These are phyloP conservation scores for Venturia oleaginea DNA, from an alignment of 2,329 filamentous ascomycete genomes.

Conservation along the genomic window DNA sequence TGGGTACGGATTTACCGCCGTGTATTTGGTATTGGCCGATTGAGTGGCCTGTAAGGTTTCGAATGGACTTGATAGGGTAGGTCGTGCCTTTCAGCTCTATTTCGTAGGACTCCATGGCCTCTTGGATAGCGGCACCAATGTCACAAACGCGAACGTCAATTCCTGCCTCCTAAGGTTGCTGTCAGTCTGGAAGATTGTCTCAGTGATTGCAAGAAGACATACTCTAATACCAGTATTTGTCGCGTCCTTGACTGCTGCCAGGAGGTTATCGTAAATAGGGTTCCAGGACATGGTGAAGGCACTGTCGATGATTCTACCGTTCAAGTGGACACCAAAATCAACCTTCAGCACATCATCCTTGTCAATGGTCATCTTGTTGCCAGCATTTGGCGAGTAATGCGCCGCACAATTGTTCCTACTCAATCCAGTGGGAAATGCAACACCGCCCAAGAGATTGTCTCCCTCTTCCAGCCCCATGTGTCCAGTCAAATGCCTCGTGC, in stretches of 20 bases:
- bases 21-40: slow-evolving; percentile 87
- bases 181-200: neutral
- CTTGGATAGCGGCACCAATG: slow-evolving; percentile 75
- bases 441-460: slow-evolving; percentile 67
- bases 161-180: slow-evolving; percentile 58
- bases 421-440: slow-evolving; percentile 79
- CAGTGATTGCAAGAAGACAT: slow-evolving; percentile 18
- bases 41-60: slow-evolving; percentile 82
- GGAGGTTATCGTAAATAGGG: slow-evolving; percentile 57
- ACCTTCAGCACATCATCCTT: slow-evolving; percentile 65
- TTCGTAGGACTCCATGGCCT: slow-evolving; percentile 90
- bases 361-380: slow-evolving; percentile 64
- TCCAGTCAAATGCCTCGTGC: slow-evolving; percentile 66
- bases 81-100: slow-evolving; percentile 71
- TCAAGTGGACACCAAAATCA: slow-evolving; percentile 63
- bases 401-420: slow-evolving; percentile 79
- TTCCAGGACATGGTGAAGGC: slow-evolving; percentile 63
- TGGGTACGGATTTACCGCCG: slow-evolving; percentile 85
- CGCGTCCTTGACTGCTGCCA: slow-evolving; percentile 57
- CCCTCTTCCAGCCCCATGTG: slow-evolving; percentile 70
- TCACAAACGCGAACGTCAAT: slow-evolving; percentile 86
- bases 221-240: slow-evolving; percentile 66
- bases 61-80: slow-evolving; percentile 74
- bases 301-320: slow-evolving; percentile 62
- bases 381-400: slow-evolving; percentile 79